Percentiles rank a stretch among this genome's conserved stretches.
Evolutionary conservation across 352 stramenopile genomes (phyloP).

Genomic region (Phytophthora cryptogea): DNA sequence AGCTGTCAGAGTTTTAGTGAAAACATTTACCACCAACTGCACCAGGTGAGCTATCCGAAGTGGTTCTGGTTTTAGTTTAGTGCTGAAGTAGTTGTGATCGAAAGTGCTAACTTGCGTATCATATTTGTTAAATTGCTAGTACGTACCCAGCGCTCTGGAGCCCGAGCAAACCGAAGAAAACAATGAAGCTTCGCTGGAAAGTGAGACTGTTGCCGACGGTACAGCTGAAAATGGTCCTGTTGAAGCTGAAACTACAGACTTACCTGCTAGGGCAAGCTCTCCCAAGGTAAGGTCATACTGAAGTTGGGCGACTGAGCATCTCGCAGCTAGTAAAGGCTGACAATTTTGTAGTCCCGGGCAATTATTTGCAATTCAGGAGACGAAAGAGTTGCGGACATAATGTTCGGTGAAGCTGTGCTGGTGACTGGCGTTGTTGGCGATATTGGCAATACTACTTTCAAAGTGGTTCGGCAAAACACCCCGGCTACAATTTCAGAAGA

Average conservation of each 20-base stretch:
- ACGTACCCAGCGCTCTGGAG: constrained; percentile 16
- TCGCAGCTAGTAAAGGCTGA: constrained; percentile 6
- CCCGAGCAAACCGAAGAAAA: constrained; percentile 21
- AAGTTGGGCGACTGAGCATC: background rate
- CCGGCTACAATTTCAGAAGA: constrained; percentile 56
- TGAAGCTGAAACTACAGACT: constrained; percentile 3
- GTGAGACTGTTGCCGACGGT: constrained; percentile 7
- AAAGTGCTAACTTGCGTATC: no score
- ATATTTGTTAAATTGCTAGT: constrained; percentile 12
- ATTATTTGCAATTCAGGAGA: constrained; percentile 44
- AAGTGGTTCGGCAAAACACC: constrained; percentile 40
- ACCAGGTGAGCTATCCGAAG: constrained; percentile 26
- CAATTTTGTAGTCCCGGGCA: constrained; percentile 38
- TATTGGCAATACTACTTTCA: constrained; percentile 52
- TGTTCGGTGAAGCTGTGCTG: constrained; percentile 45
- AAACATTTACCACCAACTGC: constrained; percentile 43
- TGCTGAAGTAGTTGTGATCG: no score
- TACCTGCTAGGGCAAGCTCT: background rate
- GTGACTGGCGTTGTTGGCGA: constrained; percentile 58
- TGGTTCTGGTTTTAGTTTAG: no score
- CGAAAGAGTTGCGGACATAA: constrained; percentile 22
- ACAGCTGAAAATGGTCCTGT: constrained; percentile 3
- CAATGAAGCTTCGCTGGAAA: constrained; percentile 12
- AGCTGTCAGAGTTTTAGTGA: constrained; percentile 25
- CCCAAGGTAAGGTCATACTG: constrained; percentile 9